phyloP scores from a whole-genome alignment of 495 filamentous ascomycete genomes.

The Lasiosphaeriaceae sp. region DNA sequence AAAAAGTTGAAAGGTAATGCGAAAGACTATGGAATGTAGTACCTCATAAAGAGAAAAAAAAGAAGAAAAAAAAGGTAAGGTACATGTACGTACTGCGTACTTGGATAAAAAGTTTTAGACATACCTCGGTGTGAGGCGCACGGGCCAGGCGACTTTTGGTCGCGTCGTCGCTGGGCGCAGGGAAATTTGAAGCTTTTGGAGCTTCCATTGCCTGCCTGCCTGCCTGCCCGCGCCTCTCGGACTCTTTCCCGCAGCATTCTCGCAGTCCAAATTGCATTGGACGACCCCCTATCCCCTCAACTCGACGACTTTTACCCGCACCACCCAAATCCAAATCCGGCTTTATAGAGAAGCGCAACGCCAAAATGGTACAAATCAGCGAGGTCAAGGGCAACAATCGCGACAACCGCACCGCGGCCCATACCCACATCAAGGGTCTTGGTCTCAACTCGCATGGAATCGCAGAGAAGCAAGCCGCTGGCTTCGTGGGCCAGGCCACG shows the following conservation, averaged over 20 bases:
- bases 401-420: slow-evolving; percentile 91
- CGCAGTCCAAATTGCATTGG: not conserved
- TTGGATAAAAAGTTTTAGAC: no score
- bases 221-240: not conserved
- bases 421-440: slow-evolving; percentile 94
- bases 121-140: slow-evolving; percentile 11
- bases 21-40: no score
- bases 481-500: slow-evolving; percentile 83
- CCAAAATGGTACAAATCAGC: slow-evolving; percentile 82
- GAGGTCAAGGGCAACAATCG: slow-evolving; percentile 94
- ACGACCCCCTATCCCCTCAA: not conserved
- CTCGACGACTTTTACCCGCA: no score
- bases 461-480: slow-evolving; percentile 69
- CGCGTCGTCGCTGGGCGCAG: slow-evolving; percentile 4
- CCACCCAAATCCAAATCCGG: no score
- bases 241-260: slow-evolving; percentile 1
- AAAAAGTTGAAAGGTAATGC: no score
- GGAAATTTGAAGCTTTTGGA: slow-evolving; percentile 27
- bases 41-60: no score
- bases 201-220: slow-evolving; percentile 8
- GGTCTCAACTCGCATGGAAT: slow-evolving; percentile 78
- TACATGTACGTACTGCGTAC: no score
- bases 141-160: slow-evolving; percentile 6
- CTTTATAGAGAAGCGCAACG: not conserved
- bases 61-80: no score